Evolutionary conservation across 129 eudicot genomes (phyloP).

Genomic region (Ambrosia artemisiifolia): DNA sequence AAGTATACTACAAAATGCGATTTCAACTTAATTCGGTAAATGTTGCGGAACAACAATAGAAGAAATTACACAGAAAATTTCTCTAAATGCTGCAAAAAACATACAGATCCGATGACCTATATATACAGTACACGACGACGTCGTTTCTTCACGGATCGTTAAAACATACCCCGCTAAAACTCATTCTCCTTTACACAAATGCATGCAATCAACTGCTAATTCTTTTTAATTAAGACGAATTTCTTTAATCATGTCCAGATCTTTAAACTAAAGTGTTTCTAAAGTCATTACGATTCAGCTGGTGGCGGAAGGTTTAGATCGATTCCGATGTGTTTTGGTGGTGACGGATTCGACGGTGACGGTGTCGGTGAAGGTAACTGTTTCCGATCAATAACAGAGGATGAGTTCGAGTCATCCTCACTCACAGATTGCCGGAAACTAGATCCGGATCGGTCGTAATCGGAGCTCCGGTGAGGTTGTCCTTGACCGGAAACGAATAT

Average conservation of each 20-base stretch:
- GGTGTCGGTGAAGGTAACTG: slow-evolving; percentile 8
- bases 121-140: slow-evolving; percentile 14
- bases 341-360: not conserved
- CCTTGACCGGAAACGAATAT: slow-evolving; percentile 14
- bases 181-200: not conserved
- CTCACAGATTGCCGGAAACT: slow-evolving; percentile 17
- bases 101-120: not conserved
- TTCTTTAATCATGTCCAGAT: too few species aligned
- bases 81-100: slow-evolving; percentile 32
- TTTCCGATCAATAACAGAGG: slow-evolving; percentile 23
- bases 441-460: slow-evolving; percentile 4
- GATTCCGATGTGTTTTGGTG: slow-evolving; percentile 1
- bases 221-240: too few species aligned
- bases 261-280: not conserved
- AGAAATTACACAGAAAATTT: slow-evolving; percentile 18
- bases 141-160: not conserved
- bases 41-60: slow-evolving; percentile 18
- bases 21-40: slow-evolving; percentile 1
- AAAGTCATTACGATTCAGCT: slow-evolving; percentile 3
- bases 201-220: not conserved
- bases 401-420: slow-evolving; percentile 31
- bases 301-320: slow-evolving; percentile 37
- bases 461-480: not conserved
- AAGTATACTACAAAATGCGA: slow-evolving; percentile 19
- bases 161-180: not conserved